Evolutionary conservation across 2,329 filamentous ascomycete species (phyloP).

Genomic region (Exophiala bonariae): DNA sequence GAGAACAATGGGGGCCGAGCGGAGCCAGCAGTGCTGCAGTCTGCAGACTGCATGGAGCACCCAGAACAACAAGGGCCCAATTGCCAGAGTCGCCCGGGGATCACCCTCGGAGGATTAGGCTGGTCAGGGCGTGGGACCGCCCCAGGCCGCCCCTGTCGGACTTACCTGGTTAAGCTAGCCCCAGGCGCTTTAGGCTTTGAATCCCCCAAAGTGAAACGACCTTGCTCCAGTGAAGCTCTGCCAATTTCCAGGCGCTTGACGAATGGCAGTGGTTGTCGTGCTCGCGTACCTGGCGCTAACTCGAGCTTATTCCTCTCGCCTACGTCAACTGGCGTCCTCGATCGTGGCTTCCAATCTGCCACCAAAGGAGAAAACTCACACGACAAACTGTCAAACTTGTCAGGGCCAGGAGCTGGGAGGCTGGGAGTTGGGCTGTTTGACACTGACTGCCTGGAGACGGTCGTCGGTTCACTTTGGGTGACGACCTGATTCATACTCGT

Average conservation of each 20-base stretch:
- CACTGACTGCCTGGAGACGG: too few species aligned
- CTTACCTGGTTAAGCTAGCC: slow-evolving; percentile 1
- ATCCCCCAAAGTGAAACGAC: slow-evolving; percentile 23
- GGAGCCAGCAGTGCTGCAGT: slow-evolving; percentile 5
- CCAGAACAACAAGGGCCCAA: slow-evolving; percentile 6
- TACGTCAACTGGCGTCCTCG: slow-evolving; percentile 19
- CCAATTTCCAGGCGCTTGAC: slow-evolving; percentile 23
- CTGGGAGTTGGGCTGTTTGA: too few species aligned
- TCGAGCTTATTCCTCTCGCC: slow-evolving; percentile 19
- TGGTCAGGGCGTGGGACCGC: slow-evolving; percentile 10
- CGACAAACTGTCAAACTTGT: not conserved
- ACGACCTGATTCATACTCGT: too few species aligned
- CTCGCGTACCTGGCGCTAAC: slow-evolving; percentile 24
- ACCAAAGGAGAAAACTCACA: not conserved
- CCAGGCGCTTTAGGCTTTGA: slow-evolving; percentile 17
- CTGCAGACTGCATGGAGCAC: slow-evolving; percentile 4
- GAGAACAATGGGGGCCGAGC: slow-evolving; percentile 14
- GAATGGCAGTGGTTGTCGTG: slow-evolving; percentile 13
- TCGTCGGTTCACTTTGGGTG: too few species aligned
- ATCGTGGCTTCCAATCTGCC: not conserved
- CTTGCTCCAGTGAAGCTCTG: slow-evolving; percentile 17
- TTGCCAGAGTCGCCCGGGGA: slow-evolving; percentile 6
- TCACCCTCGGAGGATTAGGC: slow-evolving; percentile 10
- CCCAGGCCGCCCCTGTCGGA: slow-evolving; percentile 18
- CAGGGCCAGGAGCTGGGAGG: not conserved